Evolutionary conservation across 2,329 filamentous ascomycete genomes (phyloP).

Genomic region (Acrocalymma vagum): DNA sequence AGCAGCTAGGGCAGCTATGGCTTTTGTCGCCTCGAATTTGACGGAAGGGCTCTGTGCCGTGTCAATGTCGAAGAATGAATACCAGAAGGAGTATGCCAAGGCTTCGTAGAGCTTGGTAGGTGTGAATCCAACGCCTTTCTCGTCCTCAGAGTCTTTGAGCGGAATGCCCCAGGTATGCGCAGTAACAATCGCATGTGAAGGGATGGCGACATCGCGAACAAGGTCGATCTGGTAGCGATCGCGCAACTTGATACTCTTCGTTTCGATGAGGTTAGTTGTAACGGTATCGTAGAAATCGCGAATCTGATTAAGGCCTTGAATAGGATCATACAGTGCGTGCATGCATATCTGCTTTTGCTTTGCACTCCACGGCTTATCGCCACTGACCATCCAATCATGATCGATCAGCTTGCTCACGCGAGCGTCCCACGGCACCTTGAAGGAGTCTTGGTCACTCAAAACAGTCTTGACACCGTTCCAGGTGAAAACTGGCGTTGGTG

Average conservation of each 20-base stretch:
- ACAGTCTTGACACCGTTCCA: constrained; percentile 68
- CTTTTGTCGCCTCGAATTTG: too few relatives aligned
- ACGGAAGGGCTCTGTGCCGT: constrained; percentile 71
- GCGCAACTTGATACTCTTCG: constrained; percentile 56
- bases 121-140: constrained; percentile 24
- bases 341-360: constrained; percentile 21
- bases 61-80: constrained; percentile 74
- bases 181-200: constrained; percentile 38
- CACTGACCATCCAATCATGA: constrained; percentile 61
- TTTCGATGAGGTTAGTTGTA: constrained; percentile 49
- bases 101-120: constrained; percentile 34
- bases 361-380: constrained; percentile 21
- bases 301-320: constrained; percentile 68
- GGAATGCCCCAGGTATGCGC: constrained; percentile 37
- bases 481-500: constrained; percentile 59
- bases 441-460: constrained; percentile 65
- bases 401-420: constrained; percentile 61
- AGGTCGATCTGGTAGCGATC: constrained; percentile 64
- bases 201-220: constrained; percentile 62
- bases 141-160: constrained; percentile 24
- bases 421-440: constrained; percentile 70
- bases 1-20: constrained; percentile 65
- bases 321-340: constrained; percentile 49
- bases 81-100: constrained; percentile 68
- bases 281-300: constrained; percentile 68